Percentiles rank a stretch among this genome's conserved stretches.
phyloP scores from a whole-genome alignment of 495 filamentous ascomycete genomes.

The Xylaria castorea region DNA sequence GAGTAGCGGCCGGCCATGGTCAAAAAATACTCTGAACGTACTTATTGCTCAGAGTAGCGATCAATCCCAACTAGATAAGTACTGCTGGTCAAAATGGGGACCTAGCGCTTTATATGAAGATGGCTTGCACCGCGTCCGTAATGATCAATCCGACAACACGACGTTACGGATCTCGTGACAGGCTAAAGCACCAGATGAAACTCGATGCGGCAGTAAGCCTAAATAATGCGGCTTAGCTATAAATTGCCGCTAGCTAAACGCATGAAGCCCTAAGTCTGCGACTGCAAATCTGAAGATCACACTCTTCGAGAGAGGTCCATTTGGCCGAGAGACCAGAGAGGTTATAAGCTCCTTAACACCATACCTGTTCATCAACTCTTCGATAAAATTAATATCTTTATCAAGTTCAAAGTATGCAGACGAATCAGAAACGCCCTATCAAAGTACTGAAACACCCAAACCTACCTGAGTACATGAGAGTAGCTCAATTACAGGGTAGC shows the following conservation, averaged over 20 bases:
- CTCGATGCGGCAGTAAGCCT: not conserved
- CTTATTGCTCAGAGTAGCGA: not conserved
- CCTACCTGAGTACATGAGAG: not conserved
- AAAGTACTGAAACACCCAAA: not conserved
- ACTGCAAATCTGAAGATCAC: constrained; percentile 15
- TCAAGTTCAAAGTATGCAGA: not conserved
- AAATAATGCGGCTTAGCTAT: not conserved
- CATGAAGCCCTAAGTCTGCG: not conserved
- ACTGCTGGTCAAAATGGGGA: not conserved
- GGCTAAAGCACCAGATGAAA: constrained; percentile 10
- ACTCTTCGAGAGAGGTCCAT: not conserved
- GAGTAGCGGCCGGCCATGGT: not conserved
- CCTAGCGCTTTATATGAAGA: not conserved
- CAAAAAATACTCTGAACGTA: not conserved
- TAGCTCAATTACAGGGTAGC: constrained; percentile 2
- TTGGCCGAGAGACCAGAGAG: not conserved
- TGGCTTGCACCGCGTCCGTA: not conserved
- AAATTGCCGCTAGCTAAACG: not conserved
- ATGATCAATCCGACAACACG: not conserved
- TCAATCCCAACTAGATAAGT: not conserved
- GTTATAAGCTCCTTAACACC: not conserved
- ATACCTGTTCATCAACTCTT: not conserved
- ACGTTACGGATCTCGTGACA: not conserved
- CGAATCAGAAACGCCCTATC: not conserved
- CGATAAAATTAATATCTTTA: not conserved